Conservation (phyloP, 179 eudicot species). For the Carnegiea gigantea region DNA sequence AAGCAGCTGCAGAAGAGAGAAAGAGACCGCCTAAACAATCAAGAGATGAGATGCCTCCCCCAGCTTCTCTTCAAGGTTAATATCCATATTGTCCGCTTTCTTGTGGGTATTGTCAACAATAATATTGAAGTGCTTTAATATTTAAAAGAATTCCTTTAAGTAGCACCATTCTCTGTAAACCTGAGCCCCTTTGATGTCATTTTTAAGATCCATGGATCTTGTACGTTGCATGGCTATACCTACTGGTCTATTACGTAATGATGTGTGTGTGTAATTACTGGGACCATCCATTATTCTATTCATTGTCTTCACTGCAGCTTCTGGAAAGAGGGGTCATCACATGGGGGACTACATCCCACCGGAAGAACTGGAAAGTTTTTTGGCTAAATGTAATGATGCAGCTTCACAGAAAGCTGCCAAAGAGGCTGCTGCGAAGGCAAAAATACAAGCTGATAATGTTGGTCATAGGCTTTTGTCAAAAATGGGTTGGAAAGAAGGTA, state of each 20-base stretch:
- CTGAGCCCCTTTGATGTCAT: background rate
- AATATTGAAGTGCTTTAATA: background rate
- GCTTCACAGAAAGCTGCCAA: slow-evolving; percentile 67
- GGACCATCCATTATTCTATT: background rate
- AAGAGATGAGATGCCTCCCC: slow-evolving; percentile 99
- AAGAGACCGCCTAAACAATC: slow-evolving; percentile 73
- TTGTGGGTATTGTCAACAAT: background rate
- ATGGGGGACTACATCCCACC: slow-evolving; percentile 98
- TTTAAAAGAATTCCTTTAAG: background rate
- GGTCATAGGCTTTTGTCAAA: slow-evolving; percentile 93
- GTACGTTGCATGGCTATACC: background rate
- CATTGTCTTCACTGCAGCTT: slow-evolving; percentile 28
- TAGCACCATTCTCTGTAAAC: background rate
- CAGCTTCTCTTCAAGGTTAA: slow-evolving; percentile 90
- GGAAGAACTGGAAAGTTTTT: slow-evolving; percentile 85
- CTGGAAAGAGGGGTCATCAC: slow-evolving; percentile 87
- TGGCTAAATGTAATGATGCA: slow-evolving; percentile 84
- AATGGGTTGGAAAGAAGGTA: slow-evolving; percentile 99
- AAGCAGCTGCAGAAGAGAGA: slow-evolving; percentile 93
- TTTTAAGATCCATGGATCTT: background rate
- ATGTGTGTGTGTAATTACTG: background rate
- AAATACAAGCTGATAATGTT: slow-evolving; percentile 93
- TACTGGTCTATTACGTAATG: background rate
- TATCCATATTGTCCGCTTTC: background rate
- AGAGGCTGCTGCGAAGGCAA: slow-evolving; percentile 72